Base-by-base conservation (phyloP, 306 rosid species). In the Cucumis hystrix region DNA sequence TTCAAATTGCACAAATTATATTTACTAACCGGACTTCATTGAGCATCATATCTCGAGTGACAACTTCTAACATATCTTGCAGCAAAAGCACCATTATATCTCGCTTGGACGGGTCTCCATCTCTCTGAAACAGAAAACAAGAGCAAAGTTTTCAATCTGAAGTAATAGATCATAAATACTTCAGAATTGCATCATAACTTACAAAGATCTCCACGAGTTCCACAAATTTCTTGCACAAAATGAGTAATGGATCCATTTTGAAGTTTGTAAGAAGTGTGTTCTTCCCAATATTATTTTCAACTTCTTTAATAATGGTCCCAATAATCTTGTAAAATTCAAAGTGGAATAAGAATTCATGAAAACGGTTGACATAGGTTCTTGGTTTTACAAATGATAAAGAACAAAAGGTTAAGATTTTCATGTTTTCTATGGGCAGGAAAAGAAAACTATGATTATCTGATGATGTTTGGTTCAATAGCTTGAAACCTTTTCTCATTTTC, bases 171-270 rank as follows among this genome's bases (percentile, higher is more conserved):
- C 52, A 77, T 28, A 80, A 72, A 80, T 54, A 72, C 65, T 8
- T 75, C 6, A 75, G 28, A 28, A 18, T 18, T 20, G 71, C 33
- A 10, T 65, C 60, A 20, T 79, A 54, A 83, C 97, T 83, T 80
- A 95, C 99, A 94, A 95, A 83, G 81, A 95, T 86, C 82, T 81
- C 92, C 78, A 95, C 93, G 61, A 95, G 97, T 86, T 92, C 96
- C 80, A 92, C 92, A 86, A 90, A 92, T 78, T 86, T 92, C 85
- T 89, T 80, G 85, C 93, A 90, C 9, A 95, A 91, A 84, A 91
- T 87, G 77, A 95, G 96, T 82, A 95, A 85, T 82, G 85, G 81
- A 41, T 84, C 92, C 99, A 95, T 95, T 84, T 91, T 87, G 82
- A 95, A 88, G 86, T 88, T 95, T 65, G 90, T 80, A 54, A 95